A percentile compares a stretch with the other conserved stretches of the same genome.
Conservation (phyloP, 495 filamentous ascomycete species). For the Penicillium diatomitis region DNA sequence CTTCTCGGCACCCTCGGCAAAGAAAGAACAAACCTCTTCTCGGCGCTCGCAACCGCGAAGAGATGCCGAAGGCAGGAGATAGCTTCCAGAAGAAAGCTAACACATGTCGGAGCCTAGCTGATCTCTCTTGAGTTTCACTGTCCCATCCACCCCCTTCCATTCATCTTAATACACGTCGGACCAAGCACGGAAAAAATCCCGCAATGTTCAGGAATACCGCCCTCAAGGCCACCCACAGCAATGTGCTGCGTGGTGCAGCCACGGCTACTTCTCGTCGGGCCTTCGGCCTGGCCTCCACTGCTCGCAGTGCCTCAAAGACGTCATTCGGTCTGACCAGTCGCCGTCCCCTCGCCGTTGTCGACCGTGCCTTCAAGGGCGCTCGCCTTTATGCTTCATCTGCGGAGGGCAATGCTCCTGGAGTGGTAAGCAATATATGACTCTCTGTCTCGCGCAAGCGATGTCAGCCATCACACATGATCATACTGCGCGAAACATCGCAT, state of each 20-base stretch:
- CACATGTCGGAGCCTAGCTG: no score
- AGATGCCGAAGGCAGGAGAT: no score
- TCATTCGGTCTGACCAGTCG: constrained; percentile 38
- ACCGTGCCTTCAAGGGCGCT: constrained; percentile 25
- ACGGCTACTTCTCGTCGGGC: constrained; percentile 35
- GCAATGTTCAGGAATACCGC: constrained; percentile 39
- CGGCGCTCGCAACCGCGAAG: no score
- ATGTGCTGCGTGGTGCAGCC: constrained; percentile 43
- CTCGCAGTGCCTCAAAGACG: constrained; percentile 32
- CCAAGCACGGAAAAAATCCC: constrained; percentile 23
- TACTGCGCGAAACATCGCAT: not conserved
- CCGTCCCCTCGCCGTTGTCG: constrained; percentile 33
- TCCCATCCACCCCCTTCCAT: constrained; percentile 1
- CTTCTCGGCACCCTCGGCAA: constrained; percentile 21
- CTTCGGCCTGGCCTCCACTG: constrained; percentile 37
- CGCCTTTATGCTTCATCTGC: constrained; percentile 50
- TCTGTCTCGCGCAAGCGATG: constrained; percentile 5
- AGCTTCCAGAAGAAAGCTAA: no score
- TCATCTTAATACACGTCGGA: constrained; percentile 5
- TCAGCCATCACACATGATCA: constrained; percentile 1
- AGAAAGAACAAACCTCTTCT: constrained; percentile 3
- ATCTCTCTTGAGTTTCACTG: no score
- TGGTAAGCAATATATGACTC: constrained; percentile 22
- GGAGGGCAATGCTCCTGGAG: constrained; percentile 26
- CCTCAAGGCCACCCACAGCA: constrained; percentile 40